phyloP scores from a whole-genome alignment of 129 eudicot species.

The Ambrosia trifida region DNA sequence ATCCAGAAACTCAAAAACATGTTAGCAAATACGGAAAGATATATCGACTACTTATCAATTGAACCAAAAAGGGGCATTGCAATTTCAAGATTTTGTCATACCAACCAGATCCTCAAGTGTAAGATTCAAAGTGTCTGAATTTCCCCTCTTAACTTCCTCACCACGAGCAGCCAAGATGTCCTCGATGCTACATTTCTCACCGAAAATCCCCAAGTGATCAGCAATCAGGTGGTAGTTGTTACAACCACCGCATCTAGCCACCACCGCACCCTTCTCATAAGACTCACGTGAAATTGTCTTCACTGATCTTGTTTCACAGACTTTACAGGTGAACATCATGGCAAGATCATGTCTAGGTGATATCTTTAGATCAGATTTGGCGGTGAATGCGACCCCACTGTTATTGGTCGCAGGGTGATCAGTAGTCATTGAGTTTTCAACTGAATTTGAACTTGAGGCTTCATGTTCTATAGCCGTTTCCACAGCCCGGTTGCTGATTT shows the following conservation, averaged over 20 bases:
- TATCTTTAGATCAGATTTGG: conserved; percentile 57
- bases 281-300: conserved; percentile 85
- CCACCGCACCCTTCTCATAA: conserved; percentile 88
- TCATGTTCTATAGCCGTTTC: conserved; percentile 25
- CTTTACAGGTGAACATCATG: conserved; percentile 83
- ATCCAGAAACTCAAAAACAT: too few species aligned
- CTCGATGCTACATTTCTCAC: conserved; percentile 79
- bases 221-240: conserved; percentile 81
- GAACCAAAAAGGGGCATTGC: neutral
- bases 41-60: neutral
- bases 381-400: conserved; percentile 34
- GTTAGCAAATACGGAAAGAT: too few species aligned
- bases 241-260: conserved; percentile 87
- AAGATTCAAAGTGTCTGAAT: conserved; percentile 65
- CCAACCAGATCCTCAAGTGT: conserved; percentile 96
- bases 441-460: conserved; percentile 33
- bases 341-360: conserved; percentile 86
- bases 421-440: conserved; percentile 19
- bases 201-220: conserved; percentile 84
- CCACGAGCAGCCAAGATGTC: conserved; percentile 89
- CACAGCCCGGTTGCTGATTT: conserved; percentile 34
- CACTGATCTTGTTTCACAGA: conserved; percentile 75
- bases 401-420: conserved; percentile 26
- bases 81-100: conserved; percentile 35
- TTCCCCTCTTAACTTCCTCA: conserved; percentile 74